Evolutionary conservation across 2,329 filamentous ascomycete species (phyloP).

Genomic region (Aspergillus pseudoviridinutans): DNA sequence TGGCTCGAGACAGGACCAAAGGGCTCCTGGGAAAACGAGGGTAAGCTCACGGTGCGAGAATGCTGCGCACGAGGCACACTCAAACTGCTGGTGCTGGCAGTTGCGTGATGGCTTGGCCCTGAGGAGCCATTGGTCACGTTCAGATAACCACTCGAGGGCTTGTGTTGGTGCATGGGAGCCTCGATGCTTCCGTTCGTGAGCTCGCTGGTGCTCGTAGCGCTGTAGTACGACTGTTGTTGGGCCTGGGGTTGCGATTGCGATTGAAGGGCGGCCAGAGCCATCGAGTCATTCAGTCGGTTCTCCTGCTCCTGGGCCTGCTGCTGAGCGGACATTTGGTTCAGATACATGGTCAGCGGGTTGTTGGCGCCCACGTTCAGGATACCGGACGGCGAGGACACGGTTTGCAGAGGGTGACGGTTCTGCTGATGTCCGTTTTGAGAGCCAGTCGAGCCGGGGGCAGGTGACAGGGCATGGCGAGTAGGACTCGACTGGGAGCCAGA

Average conservation of each 20-base stretch:
- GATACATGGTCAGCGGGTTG: conserved; percentile 90
- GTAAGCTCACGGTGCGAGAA: conserved; percentile 84
- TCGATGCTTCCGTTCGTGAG: conserved; percentile 54
- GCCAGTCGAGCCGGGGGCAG: conserved; percentile 52
- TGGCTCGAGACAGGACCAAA: conserved; percentile 44
- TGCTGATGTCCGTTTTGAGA: conserved; percentile 52
- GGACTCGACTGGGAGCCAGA: conserved; percentile 58
- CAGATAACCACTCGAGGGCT: conserved; percentile 62
- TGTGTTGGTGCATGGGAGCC: conserved; percentile 47
- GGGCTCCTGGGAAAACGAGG: conserved; percentile 62
- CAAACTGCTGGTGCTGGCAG: conserved; percentile 56
- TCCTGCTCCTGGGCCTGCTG: conserved; percentile 65
- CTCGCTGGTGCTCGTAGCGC: conserved; percentile 64
- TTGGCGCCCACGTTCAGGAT: conserved; percentile 74
- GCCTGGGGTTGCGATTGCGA: conserved; percentile 66
- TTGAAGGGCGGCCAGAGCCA: conserved; percentile 43
- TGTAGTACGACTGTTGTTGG: conserved; percentile 79
- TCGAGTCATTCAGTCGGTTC: conserved; percentile 40
- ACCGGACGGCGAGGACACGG: conserved; percentile 57
- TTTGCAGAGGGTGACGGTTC: conserved; percentile 57
- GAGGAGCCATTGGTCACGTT: conserved; percentile 53
- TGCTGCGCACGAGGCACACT: conserved; percentile 56
- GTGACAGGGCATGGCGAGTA: conserved; percentile 51
- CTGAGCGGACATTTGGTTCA: conserved; percentile 66
- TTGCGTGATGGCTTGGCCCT: conserved; percentile 70